These are phyloP conservation scores for Capsicum rhomboideum DNA, from an alignment of 257 asterid genomes.

Conservation along the genomic window DNA sequence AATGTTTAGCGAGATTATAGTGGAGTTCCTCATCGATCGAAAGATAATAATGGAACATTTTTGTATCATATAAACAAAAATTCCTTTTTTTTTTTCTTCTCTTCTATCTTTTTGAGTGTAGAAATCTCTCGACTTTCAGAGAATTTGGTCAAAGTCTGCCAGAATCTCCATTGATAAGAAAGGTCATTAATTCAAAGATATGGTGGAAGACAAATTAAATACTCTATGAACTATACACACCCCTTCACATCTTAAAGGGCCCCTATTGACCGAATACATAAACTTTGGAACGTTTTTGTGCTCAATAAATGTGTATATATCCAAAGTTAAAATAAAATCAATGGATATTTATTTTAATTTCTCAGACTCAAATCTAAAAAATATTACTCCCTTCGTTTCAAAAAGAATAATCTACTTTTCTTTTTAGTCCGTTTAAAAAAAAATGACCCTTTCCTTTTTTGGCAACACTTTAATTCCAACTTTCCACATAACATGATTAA, in stretches of 20 bases:
- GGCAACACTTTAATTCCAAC: too few relatives aligned
- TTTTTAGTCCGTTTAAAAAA: too few relatives aligned
- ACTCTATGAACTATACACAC: neutral
- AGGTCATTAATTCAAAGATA: neutral
- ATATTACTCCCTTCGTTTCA: too few relatives aligned
- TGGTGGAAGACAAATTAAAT: neutral
- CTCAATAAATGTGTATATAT: neutral
- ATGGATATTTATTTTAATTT: neutral
- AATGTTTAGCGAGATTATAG: too few relatives aligned
- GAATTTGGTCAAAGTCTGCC: neutral
- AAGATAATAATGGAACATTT: too few relatives aligned
- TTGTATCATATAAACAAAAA: too few relatives aligned
- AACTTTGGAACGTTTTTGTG: neutral
- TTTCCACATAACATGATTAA: too few relatives aligned
- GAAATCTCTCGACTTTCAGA: neutral
- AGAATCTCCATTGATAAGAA: neutral
- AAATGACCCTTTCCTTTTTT: too few relatives aligned
- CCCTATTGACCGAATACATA: neutral
- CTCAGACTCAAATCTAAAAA: neutral
- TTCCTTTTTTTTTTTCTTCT: too few relatives aligned
- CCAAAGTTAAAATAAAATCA: neutral
- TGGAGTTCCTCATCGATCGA: too few relatives aligned
- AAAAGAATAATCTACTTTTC: too few relatives aligned
- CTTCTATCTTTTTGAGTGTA: too few relatives aligned
- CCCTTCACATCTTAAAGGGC: slow-evolving; percentile 1